phyloP scores from a whole-genome alignment of 2,329 filamentous ascomycete species.

The Aspergillus novofumigatus region DNA sequence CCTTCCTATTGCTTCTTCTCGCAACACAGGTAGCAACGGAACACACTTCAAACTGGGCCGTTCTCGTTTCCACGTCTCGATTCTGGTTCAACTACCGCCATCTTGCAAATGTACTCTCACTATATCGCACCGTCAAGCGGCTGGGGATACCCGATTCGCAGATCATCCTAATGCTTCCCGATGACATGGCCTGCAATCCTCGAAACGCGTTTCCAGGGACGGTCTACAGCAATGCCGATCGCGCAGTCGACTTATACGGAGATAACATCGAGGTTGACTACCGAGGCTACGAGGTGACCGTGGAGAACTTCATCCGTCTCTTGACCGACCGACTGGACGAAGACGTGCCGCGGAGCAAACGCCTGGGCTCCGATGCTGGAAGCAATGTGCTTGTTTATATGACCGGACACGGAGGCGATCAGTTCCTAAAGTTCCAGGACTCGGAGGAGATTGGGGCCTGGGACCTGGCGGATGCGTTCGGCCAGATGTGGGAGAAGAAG shows the following conservation, averaged over 20 bases:
- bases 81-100: conserved; percentile 99
- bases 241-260: conserved; percentile 91
- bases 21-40: conserved; percentile 24
- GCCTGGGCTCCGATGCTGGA: conserved; percentile 86
- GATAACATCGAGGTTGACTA: conserved; percentile 99
- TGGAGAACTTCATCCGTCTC: conserved; percentile 96
- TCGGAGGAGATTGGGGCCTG: conserved; percentile 96
- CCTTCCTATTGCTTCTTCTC: conserved; percentile 21
- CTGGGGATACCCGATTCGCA: conserved; percentile 97
- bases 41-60: conserved; percentile 98
- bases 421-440: conserved; percentile 98
- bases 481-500: conserved; percentile 99
- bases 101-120: conserved; percentile 92
- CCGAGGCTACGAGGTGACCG: conserved; percentile 94
- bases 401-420: conserved; percentile 96
- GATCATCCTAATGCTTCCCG: conserved; percentile 99
- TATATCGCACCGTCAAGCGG: conserved; percentile 97
- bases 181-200: conserved; percentile 99
- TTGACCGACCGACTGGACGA: conserved; percentile 91
- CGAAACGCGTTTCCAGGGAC: conserved; percentile 96
- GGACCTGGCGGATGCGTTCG: conserved; percentile 93
- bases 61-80: conserved; percentile 94
- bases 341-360: conserved; percentile 91
- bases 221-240: conserved; percentile 96
- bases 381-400: conserved; percentile 99